phyloP scores from a whole-genome alignment of 352 stramenopile genomes.

The Globisporangium okanoganense region DNA sequence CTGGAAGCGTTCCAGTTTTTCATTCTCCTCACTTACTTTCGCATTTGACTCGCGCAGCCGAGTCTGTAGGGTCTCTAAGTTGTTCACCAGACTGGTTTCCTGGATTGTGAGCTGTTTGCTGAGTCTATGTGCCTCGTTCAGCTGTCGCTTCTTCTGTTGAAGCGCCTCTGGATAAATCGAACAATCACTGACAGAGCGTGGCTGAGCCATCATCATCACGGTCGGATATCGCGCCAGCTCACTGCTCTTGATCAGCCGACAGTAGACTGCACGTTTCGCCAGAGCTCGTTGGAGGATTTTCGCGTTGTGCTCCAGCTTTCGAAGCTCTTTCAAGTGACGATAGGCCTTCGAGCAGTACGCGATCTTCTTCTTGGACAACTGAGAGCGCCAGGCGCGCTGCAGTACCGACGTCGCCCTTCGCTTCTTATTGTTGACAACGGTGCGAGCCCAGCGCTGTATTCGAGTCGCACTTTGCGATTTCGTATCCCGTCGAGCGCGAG shows the following conservation, averaged over 20 bases:
- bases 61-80: conserved; percentile 28
- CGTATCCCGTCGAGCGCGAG: conserved; percentile 9
- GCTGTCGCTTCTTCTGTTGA: conserved; percentile 16
- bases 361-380: conserved; percentile 33
- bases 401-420: conserved; percentile 20
- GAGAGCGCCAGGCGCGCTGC: conserved; percentile 45
- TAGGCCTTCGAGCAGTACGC: conserved; percentile 22
- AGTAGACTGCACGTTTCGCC: conserved; percentile 21
- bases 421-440: conserved; percentile 5
- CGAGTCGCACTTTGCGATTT: background rate
- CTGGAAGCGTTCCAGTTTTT: conserved; percentile 46
- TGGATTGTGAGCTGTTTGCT: conserved; percentile 25
- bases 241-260: conserved; percentile 20
- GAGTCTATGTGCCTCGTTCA: conserved; percentile 18
- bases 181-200: conserved; percentile 1
- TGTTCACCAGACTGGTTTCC: conserved; percentile 22
- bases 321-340: conserved; percentile 25
- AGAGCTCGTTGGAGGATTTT: conserved; percentile 46
- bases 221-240: conserved; percentile 29
- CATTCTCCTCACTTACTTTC: conserved; percentile 28
- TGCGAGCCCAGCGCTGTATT: conserved; percentile 35
- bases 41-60: conserved; percentile 25
- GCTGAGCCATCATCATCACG: conserved; percentile 25
- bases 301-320: conserved; percentile 29
- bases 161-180: conserved; percentile 2